Percentiles rank a stretch among this genome's conserved stretches.
Conservation (phyloP, 257 asterid species). For the Striga asiatica region DNA sequence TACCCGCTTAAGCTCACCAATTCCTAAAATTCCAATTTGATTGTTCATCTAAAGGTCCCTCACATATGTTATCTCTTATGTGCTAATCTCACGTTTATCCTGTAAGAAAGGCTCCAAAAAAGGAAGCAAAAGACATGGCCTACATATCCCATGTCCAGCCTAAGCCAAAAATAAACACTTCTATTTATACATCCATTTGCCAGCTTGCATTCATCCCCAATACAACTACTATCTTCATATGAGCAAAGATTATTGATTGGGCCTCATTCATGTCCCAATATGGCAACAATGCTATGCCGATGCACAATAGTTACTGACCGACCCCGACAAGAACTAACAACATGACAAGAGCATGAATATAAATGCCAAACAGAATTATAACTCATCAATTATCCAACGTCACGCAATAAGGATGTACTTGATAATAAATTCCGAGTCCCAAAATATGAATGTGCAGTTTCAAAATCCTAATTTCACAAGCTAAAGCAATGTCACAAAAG, state of each 20-base stretch:
- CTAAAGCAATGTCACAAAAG: too few relatives aligned
- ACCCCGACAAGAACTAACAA: not conserved
- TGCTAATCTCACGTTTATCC: not conserved
- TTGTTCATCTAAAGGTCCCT: not conserved
- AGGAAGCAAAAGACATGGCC: not conserved
- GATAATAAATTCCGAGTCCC: not conserved
- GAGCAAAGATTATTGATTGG: too few relatives aligned
- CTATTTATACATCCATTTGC: conserved; percentile 8
- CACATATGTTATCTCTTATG: not conserved
- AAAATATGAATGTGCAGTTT: too few relatives aligned
- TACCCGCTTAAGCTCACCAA: too few relatives aligned
- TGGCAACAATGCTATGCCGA: not conserved
- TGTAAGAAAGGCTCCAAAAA: not conserved
- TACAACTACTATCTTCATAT: not conserved
- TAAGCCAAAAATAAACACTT: not conserved
- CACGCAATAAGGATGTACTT: not conserved
- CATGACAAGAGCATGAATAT: not conserved
- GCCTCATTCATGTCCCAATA: too few relatives aligned
- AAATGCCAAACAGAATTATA: not conserved
- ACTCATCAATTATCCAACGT: not conserved
- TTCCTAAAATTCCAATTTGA: not conserved
- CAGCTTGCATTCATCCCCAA: not conserved
- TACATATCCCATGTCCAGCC: not conserved
- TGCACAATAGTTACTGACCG: not conserved
- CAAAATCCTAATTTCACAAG: conserved; percentile 6